Evolutionary conservation across 2,329 filamentous ascomycete species (phyloP).

Genomic region (Laburnicola sp.): DNA sequence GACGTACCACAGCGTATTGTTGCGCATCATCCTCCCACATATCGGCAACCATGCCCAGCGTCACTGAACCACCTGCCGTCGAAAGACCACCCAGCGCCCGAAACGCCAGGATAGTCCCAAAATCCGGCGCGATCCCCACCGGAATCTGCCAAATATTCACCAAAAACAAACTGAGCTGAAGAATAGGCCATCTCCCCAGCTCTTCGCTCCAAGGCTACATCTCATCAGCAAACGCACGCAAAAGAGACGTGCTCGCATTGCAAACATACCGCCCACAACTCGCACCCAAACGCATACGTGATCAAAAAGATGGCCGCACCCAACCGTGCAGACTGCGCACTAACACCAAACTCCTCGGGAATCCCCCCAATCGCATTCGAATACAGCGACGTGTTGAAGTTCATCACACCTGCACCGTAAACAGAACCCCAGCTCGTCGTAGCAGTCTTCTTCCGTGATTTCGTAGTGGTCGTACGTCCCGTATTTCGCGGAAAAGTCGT

Average conservation of each 20-base stretch:
- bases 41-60: constrained; percentile 66
- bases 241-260: not conserved
- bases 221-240: not conserved
- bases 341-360: constrained; percentile 67
- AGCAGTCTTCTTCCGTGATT: constrained; percentile 55
- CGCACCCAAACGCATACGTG: constrained; percentile 81
- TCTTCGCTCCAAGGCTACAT: constrained; percentile 75
- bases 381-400: constrained; percentile 62
- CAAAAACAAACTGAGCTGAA: constrained; percentile 63
- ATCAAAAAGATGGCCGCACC: constrained; percentile 80
- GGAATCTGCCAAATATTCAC: constrained; percentile 67
- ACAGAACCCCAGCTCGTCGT: constrained; percentile 54
- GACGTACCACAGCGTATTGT: constrained; percentile 66
- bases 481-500: constrained; percentile 36
- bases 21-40: constrained; percentile 62
- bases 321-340: constrained; percentile 67
- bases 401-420: constrained; percentile 55
- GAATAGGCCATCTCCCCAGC: constrained; percentile 61
- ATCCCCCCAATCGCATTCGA: constrained; percentile 57
- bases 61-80: constrained; percentile 67
- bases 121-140: constrained; percentile 73
- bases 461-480: constrained; percentile 52
- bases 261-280: constrained; percentile 69
- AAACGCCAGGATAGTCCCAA: constrained; percentile 69
- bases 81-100: constrained; percentile 47